Evolutionary conservation across 2,329 filamentous ascomycete genomes (phyloP).

Genomic region (Tolypocladium tropicale): DNA sequence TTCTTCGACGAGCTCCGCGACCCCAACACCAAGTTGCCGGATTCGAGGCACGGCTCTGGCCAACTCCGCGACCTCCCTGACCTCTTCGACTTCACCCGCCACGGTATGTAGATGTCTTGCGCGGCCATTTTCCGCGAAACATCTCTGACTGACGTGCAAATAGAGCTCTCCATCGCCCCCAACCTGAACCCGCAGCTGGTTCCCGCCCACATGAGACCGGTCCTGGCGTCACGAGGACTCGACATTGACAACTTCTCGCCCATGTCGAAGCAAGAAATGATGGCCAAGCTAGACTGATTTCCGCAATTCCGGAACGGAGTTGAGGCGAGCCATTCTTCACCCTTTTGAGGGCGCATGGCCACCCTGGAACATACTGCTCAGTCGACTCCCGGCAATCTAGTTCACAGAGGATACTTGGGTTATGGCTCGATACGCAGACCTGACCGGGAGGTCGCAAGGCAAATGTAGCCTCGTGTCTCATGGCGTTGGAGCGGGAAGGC

Average conservation of each 20-base stretch:
- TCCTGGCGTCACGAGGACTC: slow-evolving; percentile 66
- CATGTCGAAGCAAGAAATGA: slow-evolving; percentile 90
- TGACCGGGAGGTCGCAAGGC: slow-evolving; percentile 16
- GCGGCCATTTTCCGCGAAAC: neutral
- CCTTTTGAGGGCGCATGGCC: slow-evolving; percentile 17
- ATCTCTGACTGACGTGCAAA: slow-evolving; percentile 1
- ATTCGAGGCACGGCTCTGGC: slow-evolving; percentile 82
- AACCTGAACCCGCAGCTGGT: slow-evolving; percentile 81
- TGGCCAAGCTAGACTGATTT: slow-evolving; percentile 86
- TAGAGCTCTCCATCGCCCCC: slow-evolving; percentile 94
- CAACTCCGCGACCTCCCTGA: slow-evolving; percentile 71
- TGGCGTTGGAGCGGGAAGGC: slow-evolving; percentile 4
- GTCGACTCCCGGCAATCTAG: slow-evolving; percentile 18
- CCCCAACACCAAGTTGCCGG: slow-evolving; percentile 80
- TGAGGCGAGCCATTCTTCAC: slow-evolving; percentile 21
- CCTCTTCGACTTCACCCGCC: slow-evolving; percentile 87
- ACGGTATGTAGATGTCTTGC: slow-evolving; percentile 55
- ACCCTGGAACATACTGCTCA: slow-evolving; percentile 17
- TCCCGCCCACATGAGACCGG: slow-evolving; percentile 67
- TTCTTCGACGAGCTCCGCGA: slow-evolving; percentile 98
- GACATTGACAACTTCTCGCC: slow-evolving; percentile 93
- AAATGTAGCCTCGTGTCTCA: slow-evolving; percentile 17
- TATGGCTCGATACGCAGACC: slow-evolving; percentile 17
- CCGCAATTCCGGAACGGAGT: slow-evolving; percentile 14
- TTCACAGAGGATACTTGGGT: slow-evolving; percentile 16